These are phyloP conservation scores for Arabis hirsuta DNA, from an alignment of 345 rosid genomes.

Conservation along the genomic window DNA sequence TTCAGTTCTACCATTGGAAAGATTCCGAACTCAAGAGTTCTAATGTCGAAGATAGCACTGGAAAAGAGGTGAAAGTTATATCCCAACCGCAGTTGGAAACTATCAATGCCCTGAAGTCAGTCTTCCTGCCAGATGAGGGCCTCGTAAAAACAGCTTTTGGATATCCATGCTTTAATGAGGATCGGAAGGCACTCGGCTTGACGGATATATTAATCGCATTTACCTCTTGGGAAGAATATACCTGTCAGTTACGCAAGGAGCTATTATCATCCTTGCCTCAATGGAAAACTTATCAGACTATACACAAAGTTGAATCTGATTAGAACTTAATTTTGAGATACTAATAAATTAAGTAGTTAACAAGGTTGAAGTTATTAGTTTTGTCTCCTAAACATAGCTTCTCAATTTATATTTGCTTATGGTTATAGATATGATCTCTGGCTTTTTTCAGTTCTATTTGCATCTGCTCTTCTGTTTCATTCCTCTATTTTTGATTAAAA, in stretches of 20 bases:
- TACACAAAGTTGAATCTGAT: constrained; percentile 40
- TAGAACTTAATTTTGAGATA: neutral
- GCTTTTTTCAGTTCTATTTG: neutral
- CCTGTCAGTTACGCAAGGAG: constrained; percentile 47
- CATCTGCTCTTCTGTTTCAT: neutral
- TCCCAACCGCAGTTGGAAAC: constrained; percentile 53
- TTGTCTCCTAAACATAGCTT: neutral
- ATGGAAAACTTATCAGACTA: constrained; percentile 60
- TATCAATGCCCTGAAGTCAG: constrained; percentile 44
- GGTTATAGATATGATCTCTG: neutral
- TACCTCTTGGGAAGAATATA: constrained; percentile 57
- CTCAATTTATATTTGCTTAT: neutral
- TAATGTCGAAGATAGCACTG: constrained; percentile 16
- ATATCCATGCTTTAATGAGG: constrained; percentile 6
- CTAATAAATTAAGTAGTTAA: neutral
- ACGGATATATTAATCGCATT: constrained; percentile 48
- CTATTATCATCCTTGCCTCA: constrained; percentile 60
- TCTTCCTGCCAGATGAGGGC: constrained; percentile 47
- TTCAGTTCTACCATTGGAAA: constrained; percentile 71
- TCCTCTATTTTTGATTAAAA: neutral
- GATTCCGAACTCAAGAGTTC: constrained; percentile 40
- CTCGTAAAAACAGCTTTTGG: constrained; percentile 48
- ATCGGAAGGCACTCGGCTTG: constrained; percentile 46
- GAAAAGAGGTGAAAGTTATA: constrained; percentile 38
- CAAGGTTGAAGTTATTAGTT: constrained; percentile 4